Conservation (phyloP, 768 basidiomycete genomes). For the Trametes sanguinea region DNA sequence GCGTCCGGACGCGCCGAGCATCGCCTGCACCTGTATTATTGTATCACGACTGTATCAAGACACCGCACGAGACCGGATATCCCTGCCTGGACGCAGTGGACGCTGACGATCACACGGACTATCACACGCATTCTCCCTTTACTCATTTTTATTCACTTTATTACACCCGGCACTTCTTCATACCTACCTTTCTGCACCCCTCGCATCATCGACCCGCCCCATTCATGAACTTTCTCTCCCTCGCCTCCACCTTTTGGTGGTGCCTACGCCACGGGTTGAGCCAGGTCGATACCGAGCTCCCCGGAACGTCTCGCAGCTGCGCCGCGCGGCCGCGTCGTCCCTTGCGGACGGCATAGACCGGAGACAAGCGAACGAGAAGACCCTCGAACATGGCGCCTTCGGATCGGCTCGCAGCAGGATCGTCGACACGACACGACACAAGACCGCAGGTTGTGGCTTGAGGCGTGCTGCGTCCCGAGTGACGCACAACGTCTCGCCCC, state of each 20-base stretch:
- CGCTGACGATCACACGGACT: constrained; percentile 50
- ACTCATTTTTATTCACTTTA: constrained; percentile 36
- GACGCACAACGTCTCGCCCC: constrained; percentile 54
- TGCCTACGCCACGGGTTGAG: constrained; percentile 24
- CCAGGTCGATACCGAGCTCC: constrained; percentile 25
- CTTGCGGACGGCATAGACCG: constrained; percentile 14
- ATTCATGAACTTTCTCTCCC: neutral
- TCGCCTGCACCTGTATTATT: constrained; percentile 40
- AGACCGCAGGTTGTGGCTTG: constrained; percentile 48
- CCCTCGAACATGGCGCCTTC: constrained; percentile 54
- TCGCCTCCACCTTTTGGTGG: constrained; percentile 19
- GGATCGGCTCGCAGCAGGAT: constrained; percentile 53
- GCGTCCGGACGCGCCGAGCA: constrained; percentile 32
- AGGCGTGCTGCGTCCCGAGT: constrained; percentile 54
- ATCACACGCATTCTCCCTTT: constrained; percentile 35
- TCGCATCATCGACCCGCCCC: neutral
- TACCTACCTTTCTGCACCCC: neutral
- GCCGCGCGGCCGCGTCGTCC: constrained; percentile 46
- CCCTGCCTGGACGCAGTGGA: constrained; percentile 60
- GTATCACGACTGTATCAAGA: constrained; percentile 31
- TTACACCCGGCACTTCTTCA: constrained; percentile 25
- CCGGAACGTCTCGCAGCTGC: constrained; percentile 52
- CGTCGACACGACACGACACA: constrained; percentile 51
- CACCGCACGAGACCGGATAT: constrained; percentile 26
- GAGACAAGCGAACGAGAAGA: constrained; percentile 21